Evolutionary conservation across 164 flowering plant species (phyloP), one percentile per base, ranked within the genome.

Genomic region (Cinnamomum chago): DNA sequence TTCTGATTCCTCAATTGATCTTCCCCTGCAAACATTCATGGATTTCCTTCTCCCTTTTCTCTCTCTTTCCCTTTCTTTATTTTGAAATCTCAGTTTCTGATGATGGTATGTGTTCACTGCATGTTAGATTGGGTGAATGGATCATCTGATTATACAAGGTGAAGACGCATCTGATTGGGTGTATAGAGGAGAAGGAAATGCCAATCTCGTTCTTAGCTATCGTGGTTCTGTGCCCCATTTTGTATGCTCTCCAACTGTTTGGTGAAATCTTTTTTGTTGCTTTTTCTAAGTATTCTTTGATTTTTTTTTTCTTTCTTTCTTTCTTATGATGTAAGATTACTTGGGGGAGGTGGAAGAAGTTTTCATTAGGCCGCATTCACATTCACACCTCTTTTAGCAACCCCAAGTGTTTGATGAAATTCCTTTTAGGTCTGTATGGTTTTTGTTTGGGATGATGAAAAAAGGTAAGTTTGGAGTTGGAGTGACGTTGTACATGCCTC

Each of bases 121-220:
- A 65, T 30, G n/a, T 23, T 17, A 22, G 67, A 69, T 23, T 33
- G 65, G 40, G 65, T 28, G 18, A n/a, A 87, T 84, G 94, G 88
- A 79, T 73, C 28, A 79, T 73, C 28, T 83, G 75, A 76, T 85
- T 55, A 80, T 95, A 66, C 81, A 83, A 70, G 83, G 76, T 68
- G 76, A 86, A 22, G 92, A 95, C 73, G 98, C 95, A 0, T 76
- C 55, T 7, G 88, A 92, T 73, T 95, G 98, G 99, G 64, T 75
- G 64, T 95, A 95, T 76, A 90, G 91, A 83, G 98, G 97, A 70
- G 98, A 93, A 88, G 98, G 97, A 60, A 97, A 94, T 71, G 91
- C 83, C 6, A 93, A 95, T 83, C 80, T 93, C 60, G 97, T 93
- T 50, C 88, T 95, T 27, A 86, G 92, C 40, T 93, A 92, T 74